phyloP scores from a whole-genome alignment of 2,329 filamentous ascomycete species.

The Taxawa tesnikishii region DNA sequence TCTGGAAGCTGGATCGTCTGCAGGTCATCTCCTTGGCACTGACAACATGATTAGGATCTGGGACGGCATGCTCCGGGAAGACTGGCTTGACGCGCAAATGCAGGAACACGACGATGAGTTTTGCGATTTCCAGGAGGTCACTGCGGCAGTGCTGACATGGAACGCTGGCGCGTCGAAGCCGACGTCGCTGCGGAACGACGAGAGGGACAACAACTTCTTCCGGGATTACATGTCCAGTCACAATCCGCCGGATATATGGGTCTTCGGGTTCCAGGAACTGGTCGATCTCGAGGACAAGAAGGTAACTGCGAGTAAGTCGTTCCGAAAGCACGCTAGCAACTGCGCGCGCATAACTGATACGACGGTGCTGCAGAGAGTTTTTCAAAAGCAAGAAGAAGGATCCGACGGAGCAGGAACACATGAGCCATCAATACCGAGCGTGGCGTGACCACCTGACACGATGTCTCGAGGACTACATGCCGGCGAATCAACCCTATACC shows the following conservation, averaged over 20 bases:
- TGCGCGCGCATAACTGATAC: neutral
- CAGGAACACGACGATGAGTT: constrained; percentile 70
- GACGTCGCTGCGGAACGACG: constrained; percentile 58
- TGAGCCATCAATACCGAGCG: constrained; percentile 94
- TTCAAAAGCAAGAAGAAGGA: constrained; percentile 79
- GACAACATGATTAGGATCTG: constrained; percentile 77
- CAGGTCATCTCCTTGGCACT: constrained; percentile 75
- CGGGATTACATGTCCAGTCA: constrained; percentile 65
- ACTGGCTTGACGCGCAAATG: constrained; percentile 90
- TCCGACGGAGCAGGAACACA: constrained; percentile 69
- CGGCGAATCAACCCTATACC: constrained; percentile 63
- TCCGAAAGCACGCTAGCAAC: neutral
- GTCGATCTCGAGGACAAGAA: constrained; percentile 97
- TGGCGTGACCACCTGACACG: constrained; percentile 86
- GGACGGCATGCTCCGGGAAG: constrained; percentile 87
- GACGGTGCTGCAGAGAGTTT: constrained; percentile 50
- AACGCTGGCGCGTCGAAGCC: constrained; percentile 97
- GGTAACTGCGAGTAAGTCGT: constrained; percentile 67
- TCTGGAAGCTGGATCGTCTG: constrained; percentile 72
- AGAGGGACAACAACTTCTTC: constrained; percentile 65
- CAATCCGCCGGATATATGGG: constrained; percentile 72
- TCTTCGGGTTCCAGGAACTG: constrained; percentile 98
- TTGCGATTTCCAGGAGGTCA: constrained; percentile 74
- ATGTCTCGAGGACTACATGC: constrained; percentile 73
- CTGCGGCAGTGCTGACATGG: constrained; percentile 79